These are phyloP conservation scores for Neofusicoccum cordaticola DNA, from an alignment of 2,329 filamentous ascomycete species.

Conservation along the genomic window DNA sequence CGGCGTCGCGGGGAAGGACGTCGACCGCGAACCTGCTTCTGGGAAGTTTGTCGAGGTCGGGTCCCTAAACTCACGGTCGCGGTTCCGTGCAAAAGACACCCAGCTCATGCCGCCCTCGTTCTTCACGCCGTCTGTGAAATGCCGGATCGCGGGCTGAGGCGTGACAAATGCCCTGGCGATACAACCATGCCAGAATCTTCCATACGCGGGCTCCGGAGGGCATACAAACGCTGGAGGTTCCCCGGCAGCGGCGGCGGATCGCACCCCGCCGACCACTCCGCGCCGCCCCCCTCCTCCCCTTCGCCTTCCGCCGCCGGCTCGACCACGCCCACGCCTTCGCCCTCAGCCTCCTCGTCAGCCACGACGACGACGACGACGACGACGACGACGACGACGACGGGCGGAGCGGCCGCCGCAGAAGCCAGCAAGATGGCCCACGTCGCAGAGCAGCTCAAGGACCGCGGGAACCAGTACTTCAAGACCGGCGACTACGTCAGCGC, in stretches of 20 bases:
- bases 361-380: background rate
- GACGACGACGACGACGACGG: background rate
- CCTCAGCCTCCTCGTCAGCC: background rate
- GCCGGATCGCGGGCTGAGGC: background rate
- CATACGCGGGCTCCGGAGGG: slow-evolving; percentile 13
- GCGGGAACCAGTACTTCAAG: slow-evolving; percentile 65
- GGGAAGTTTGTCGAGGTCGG: background rate
- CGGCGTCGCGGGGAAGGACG: background rate
- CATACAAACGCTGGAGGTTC: slow-evolving; percentile 5
- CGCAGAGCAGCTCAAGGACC: slow-evolving; percentile 48
- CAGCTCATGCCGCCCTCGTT: background rate
- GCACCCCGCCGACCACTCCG: slow-evolving; percentile 2
- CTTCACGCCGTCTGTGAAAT: background rate
- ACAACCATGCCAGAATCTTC: slow-evolving; percentile 17
- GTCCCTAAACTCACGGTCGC: background rate
- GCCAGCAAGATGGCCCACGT: slow-evolving; percentile 28
- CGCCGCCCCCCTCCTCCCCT: background rate
- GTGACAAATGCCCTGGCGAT: slow-evolving; percentile 11
- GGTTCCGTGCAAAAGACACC: background rate
- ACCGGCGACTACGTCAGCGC: slow-evolving; percentile 63
- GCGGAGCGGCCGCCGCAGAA: background rate
- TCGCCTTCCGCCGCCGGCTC: background rate
- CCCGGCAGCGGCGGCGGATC: background rate
- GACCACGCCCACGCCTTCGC: background rate
- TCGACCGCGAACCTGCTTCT: slow-evolving; percentile 1